A percentile compares a stretch with the other conserved stretches of the same genome.
These are phyloP conservation scores for Rhizodiscina lignyota DNA, from an alignment of 495 filamentous ascomycete species.

Conservation along the genomic window DNA sequence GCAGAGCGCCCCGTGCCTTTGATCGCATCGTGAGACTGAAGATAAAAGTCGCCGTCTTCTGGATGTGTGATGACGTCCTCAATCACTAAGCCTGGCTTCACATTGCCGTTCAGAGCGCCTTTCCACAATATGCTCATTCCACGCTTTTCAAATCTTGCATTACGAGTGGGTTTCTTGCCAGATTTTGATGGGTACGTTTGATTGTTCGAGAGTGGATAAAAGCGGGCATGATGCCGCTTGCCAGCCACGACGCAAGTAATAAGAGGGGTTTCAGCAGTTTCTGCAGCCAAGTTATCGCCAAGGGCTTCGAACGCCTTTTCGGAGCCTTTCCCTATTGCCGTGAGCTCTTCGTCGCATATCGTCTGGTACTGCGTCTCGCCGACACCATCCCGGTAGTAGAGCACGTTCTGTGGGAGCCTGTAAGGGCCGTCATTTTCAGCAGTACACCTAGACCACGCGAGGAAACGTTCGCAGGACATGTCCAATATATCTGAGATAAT, in stretches of 20 bases:
- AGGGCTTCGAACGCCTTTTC: too few relatives aligned
- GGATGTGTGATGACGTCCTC: slow-evolving; percentile 9
- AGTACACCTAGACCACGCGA: slow-evolving; percentile 2
- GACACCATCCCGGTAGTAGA: slow-evolving; percentile 8
- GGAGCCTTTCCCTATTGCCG: not conserved
- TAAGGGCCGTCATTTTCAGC: not conserved
- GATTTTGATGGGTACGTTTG: too few relatives aligned
- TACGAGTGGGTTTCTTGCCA: too few relatives aligned
- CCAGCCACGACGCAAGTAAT: slow-evolving; percentile 13
- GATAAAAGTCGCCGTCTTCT: slow-evolving; percentile 9
- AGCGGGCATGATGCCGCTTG: slow-evolving; percentile 14
- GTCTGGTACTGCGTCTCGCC: slow-evolving; percentile 4
- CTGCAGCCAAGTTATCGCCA: not conserved
- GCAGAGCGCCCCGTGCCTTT: slow-evolving; percentile 10
- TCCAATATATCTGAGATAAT: slow-evolving; percentile 2
- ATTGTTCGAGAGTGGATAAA: slow-evolving; percentile 4
- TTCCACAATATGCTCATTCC: too few relatives aligned
- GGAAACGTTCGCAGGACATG: slow-evolving; percentile 4
- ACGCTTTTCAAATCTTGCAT: too few relatives aligned
- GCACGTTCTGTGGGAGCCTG: slow-evolving; percentile 1
- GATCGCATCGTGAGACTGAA: slow-evolving; percentile 12
- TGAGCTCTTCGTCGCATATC: slow-evolving; percentile 1
- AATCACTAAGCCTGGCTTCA: slow-evolving; percentile 7
- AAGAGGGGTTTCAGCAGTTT: slow-evolving; percentile 10
- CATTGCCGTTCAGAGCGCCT: slow-evolving; percentile 3